Evolutionary conservation across 345 rosid genomes (phyloP), one percentile per base, ranked within the genome.

Genomic region (Dimocarpus longan): DNA sequence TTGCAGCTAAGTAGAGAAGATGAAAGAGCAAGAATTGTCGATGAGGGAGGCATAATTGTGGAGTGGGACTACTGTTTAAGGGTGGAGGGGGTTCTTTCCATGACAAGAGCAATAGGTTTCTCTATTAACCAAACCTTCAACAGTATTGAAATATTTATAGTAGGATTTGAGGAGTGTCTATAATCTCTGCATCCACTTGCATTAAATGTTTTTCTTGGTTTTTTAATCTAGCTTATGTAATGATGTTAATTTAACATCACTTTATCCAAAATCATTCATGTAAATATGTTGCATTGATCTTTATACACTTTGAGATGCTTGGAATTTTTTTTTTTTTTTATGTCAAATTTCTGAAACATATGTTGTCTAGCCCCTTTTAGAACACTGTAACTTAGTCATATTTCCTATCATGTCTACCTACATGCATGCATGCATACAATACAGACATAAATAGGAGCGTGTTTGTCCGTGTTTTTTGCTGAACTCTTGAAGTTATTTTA

Each of bases 71-170:
- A 16, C n/a, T 68, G 79, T 43, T 44, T 77, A 69, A 68, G 79
- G 74, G 79, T 68, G 39, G 79, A 57, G 72, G 79, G 79, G 39
- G 73, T 68, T 56, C 79, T 77, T 77, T 3, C 56, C 69, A 77
- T 77, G 68, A 68, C 79, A 42, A 67, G 79, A 68, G 73, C 79
- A 68, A 77, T 77, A 77, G 79, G 79, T 77, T 54, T 77, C 44
- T 77, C 39, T 5, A 65, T 65, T 66, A 26, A 50, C 42, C 44
- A 50, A 70, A 44, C 32, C 44, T 10, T 16, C 48, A 71, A 72
- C 24, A 52, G 6, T 26, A 12, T 46, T 56, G 64, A 59, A 56
- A 37, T 21, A 16, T 22, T 69, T 22, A 19, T 19, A 68, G 28
- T 19, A 44, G n/a, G 11, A 44, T 37, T 59, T 26, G 28, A 11